phyloP scores from a whole-genome alignment of 331 rosid genomes.

The Rosa hybrid region DNA sequence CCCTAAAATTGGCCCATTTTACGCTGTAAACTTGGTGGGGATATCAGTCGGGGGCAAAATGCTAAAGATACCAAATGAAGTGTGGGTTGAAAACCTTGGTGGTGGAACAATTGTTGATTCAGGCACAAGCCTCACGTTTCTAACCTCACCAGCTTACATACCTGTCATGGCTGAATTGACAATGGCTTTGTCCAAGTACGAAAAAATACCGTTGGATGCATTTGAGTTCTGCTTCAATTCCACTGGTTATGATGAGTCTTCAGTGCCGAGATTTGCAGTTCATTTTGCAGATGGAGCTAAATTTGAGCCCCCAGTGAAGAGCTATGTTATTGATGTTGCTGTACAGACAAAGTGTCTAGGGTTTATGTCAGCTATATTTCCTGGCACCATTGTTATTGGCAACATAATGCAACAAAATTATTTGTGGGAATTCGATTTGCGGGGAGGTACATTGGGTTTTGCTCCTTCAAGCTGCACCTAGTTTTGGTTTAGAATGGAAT shows the following conservation, averaged over 20 bases:
- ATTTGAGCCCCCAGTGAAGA: constrained; percentile 68
- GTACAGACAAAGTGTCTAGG: constrained; percentile 52
- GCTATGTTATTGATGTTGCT: constrained; percentile 50
- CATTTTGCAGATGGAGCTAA: constrained; percentile 60
- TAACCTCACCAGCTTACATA: constrained; percentile 42
- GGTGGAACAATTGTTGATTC: constrained; percentile 80
- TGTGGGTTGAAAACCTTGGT: constrained; percentile 41
- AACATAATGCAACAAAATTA: constrained; percentile 79
- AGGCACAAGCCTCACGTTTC: constrained; percentile 52
- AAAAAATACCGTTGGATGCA: not conserved
- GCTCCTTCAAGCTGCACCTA: constrained; percentile 65
- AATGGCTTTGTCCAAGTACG: constrained; percentile 7
- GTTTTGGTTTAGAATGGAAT: not conserved
- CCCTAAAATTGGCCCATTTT: constrained; percentile 23
- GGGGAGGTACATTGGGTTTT: constrained; percentile 34
- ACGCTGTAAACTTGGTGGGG: constrained; percentile 48
- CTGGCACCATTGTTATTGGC: constrained; percentile 49
- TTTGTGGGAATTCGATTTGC: constrained; percentile 72
- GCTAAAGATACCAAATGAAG: constrained; percentile 48
- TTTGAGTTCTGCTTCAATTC: constrained; percentile 58
- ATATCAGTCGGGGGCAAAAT: constrained; percentile 46
- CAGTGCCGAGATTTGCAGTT: constrained; percentile 45
- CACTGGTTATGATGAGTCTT: constrained; percentile 24
- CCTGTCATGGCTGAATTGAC: constrained; percentile 35
- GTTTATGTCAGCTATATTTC: constrained; percentile 22